These are phyloP conservation scores for Ophiostoma australiae DNA, from an alignment of 2,329 filamentous ascomycete genomes.

Conservation along the genomic window DNA sequence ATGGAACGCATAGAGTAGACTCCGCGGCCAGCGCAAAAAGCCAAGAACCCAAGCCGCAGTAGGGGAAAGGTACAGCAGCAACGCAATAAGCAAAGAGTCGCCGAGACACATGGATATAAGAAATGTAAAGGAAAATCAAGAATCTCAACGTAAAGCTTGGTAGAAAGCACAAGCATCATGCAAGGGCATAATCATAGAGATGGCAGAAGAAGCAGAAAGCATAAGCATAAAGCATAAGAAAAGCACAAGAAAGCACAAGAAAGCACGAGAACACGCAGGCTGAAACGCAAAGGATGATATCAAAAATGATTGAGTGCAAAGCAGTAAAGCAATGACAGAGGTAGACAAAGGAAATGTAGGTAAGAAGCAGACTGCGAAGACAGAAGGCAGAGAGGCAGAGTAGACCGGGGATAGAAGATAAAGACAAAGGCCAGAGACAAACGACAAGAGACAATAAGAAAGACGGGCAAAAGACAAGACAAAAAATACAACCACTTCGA, in stretches of 20 bases:
- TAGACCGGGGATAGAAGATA: background rate
- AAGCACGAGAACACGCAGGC: background rate
- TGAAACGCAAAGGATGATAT: background rate
- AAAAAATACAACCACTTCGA: background rate
- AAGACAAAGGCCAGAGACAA: background rate
- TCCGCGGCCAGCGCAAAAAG: conserved; percentile 1
- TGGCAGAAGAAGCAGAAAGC: background rate
- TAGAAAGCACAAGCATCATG: background rate
- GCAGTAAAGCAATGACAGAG: background rate
- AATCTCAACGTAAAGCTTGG: background rate
- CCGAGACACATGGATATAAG: background rate
- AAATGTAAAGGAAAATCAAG: background rate
- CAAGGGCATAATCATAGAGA: background rate
- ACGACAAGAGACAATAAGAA: background rate
- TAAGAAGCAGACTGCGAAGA: background rate
- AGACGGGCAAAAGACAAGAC: background rate
- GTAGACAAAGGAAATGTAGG: conserved; percentile 10
- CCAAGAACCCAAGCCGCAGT: background rate
- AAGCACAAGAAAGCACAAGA: background rate
- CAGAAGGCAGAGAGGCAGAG: background rate
- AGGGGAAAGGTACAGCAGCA: too few relatives aligned
- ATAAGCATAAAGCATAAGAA: background rate
- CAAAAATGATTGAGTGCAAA: conserved; percentile 8
- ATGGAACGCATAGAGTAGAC: background rate
- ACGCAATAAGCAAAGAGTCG: background rate